phyloP scores from a whole-genome alignment of 2,329 filamentous ascomycete genomes.

The Teratosphaeria gauchensis region DNA sequence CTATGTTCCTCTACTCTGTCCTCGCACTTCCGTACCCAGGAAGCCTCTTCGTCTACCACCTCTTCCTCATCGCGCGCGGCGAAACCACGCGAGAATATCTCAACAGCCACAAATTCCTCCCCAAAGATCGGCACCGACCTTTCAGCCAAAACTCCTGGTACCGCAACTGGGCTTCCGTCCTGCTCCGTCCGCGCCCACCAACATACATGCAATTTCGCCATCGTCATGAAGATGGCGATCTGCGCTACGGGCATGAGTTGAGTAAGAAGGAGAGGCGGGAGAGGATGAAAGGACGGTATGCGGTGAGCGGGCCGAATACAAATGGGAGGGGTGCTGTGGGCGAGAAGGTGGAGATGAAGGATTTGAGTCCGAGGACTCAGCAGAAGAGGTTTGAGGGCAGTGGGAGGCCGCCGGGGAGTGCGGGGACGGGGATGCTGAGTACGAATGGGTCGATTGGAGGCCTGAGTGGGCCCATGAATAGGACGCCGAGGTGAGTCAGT shows the following conservation, averaged over 20 bases:
- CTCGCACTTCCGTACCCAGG: conserved; percentile 70
- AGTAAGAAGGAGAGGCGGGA: conserved; percentile 39
- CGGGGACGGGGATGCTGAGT: not conserved
- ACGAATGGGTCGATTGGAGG: not conserved
- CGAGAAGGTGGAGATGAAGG: conserved; percentile 7
- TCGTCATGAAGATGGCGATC: conserved; percentile 68
- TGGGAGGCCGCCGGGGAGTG: not conserved
- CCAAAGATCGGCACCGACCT: conserved; percentile 81
- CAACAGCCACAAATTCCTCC: conserved; percentile 89
- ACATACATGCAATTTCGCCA: conserved; percentile 84
- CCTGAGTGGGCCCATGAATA: not conserved
- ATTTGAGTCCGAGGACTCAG: not conserved
- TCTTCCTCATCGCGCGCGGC: conserved; percentile 81
- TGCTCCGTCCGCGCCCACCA: conserved; percentile 74
- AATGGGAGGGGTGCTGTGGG: not conserved
- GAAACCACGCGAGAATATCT: conserved; percentile 96
- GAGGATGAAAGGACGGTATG: conserved; percentile 41
- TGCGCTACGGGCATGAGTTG: conserved; percentile 55
- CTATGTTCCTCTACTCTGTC: conserved; percentile 75
- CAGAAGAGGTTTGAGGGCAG: not conserved
- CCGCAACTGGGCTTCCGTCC: conserved; percentile 71
- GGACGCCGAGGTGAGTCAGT: not conserved
- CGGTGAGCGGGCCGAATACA: conserved; percentile 4
- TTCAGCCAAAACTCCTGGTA: conserved; percentile 67
- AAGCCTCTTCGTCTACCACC: conserved; percentile 75